Conservation (phyloP, 148 eudicot species). For the Pouteria glomerata region DNA sequence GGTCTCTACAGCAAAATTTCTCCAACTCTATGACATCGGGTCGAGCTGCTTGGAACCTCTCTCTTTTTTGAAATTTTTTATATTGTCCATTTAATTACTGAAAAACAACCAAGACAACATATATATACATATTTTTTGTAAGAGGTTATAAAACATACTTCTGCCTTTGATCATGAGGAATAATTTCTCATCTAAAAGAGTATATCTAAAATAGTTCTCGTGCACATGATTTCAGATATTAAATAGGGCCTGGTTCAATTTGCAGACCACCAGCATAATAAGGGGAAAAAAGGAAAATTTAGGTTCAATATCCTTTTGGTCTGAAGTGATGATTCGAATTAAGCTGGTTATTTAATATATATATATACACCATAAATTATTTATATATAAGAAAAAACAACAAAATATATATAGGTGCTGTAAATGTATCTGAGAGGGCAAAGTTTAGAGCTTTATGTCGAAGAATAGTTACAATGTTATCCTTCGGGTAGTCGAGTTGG, state of each 20-base stretch:
- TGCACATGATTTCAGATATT: not conserved
- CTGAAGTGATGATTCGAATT: no score
- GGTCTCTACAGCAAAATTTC: slow-evolving; percentile 40
- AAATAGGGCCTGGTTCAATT: not conserved
- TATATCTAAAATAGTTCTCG: not conserved
- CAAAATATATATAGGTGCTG: no score
- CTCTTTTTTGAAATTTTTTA: not conserved
- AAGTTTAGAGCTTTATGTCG: no score
- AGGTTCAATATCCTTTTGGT: no score
- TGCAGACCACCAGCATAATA: no score
- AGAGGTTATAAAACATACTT: not conserved
- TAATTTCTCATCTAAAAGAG: not conserved
- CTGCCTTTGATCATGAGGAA: not conserved
- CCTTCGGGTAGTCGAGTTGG: no score
- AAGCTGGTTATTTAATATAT: no score
- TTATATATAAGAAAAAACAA: no score
- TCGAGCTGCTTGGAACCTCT: not conserved
- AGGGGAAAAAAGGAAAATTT: no score
- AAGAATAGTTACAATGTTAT: no score
- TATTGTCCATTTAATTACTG: not conserved
- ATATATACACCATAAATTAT: no score
- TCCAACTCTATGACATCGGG: slow-evolving; percentile 21
- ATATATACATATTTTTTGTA: not conserved
- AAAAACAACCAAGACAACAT: not conserved
- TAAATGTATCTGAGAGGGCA: no score